These are phyloP conservation scores for Wickerhamiella domercqiae DNA, from an alignment of 805 yeast genomes.

Conservation along the genomic window DNA sequence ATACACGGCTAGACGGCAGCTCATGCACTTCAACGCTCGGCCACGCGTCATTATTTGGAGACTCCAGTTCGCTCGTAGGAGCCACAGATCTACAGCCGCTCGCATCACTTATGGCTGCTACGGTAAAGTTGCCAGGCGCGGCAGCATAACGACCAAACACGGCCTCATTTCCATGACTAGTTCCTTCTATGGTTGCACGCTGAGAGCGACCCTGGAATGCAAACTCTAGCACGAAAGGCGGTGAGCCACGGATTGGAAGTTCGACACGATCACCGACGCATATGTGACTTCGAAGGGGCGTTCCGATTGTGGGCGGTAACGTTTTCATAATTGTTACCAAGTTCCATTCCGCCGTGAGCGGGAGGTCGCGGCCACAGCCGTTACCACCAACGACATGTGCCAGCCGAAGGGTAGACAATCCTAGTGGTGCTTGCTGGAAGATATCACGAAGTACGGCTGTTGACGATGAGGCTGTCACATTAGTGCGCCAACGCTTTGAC, in stretches of 20 bases:
- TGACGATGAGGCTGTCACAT: not conserved
- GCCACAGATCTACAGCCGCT: no score
- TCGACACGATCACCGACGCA: conserved; percentile 90
- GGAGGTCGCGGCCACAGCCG: conserved; percentile 42
- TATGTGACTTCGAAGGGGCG: conserved; percentile 30
- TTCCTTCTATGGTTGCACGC: conserved; percentile 37
- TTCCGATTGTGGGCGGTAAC: not conserved
- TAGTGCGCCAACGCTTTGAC: conserved; percentile 10
- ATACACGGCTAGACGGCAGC: conserved; percentile 68
- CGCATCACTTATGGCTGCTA: conserved; percentile 58
- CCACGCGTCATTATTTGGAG: conserved; percentile 3
- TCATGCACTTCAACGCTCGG: conserved; percentile 32
- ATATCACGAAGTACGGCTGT: conserved; percentile 29
- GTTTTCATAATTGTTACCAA: not conserved
- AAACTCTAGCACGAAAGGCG: conserved; percentile 68
- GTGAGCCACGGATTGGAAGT: conserved; percentile 57
- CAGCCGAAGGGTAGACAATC: conserved; percentile 50
- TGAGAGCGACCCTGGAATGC: conserved; percentile 49
- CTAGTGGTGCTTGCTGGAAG: conserved; percentile 44
- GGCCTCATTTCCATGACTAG: no score
- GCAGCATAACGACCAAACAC: conserved; percentile 60
- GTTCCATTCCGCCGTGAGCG: not conserved
- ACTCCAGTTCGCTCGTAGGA: conserved; percentile 21
- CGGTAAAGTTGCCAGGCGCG: conserved; percentile 58
- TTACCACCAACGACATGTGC: conserved; percentile 46